Base-by-base conservation (phyloP, 441 rosid species). In the Jatropha multifida region DNA sequence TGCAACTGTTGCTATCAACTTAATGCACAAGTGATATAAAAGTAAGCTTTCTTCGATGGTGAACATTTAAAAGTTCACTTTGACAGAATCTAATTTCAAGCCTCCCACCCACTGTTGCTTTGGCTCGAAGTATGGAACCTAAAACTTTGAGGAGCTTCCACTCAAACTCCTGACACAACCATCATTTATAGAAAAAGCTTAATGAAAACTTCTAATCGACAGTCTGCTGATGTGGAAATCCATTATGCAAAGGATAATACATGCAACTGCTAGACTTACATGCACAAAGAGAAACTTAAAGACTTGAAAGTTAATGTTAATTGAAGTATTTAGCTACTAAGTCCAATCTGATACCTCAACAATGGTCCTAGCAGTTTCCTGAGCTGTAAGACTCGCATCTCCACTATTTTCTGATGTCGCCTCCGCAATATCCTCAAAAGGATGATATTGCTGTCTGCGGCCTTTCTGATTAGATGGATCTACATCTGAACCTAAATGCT, bases 291-390 rank as follows among this genome's bases (percentile, higher is more conserved):
- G 23, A 54, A n/a, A 44, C 10, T 44, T 6, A 44, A 44, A 11
- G 6, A 7, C 10, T 44, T 17, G 6, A 7, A 54, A 54, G 58
- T 23, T n/a, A 52, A 0, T 17, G 9, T 23, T 9, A 71, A 58
- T 13, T 14, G 15, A 27, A 37, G 23, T 14, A 37, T 61, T 18
- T n/a, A 13, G 66, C 65, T 76, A 79, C 65, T 60, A 49, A 81
- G 80, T 74, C 76, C 72, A 79, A 82, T 79, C 80, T 83, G 69
- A 88, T 90, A 94, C 99, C 99, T 96, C 97, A 15, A 92, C 90
- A 68, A 91, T 81, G 27, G 98, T 94, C 88, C 98, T 86, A 52
- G 89, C 79, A 72, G 90, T 90, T 88, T 96, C 97, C 42, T 92
- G 86, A 78, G 92, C 82, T 1, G 97, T 81, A 76, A 91, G 98